These are phyloP conservation scores for Monosporascus sp. DNA, from an alignment of 2,329 filamentous ascomycete species.

Conservation along the genomic window DNA sequence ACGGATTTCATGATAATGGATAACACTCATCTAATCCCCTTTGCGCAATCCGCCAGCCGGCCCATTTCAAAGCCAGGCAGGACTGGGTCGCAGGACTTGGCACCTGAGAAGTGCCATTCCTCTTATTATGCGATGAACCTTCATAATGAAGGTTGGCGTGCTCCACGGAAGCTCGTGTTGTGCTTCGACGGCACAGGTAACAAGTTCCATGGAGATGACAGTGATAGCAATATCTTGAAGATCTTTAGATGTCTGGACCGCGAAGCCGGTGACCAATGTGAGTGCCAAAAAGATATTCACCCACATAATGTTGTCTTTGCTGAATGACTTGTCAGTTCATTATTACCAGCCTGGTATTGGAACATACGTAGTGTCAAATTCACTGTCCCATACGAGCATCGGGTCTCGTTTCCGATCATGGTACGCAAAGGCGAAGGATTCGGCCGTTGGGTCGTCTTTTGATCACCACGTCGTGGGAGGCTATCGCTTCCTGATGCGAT, in stretches of 20 bases:
- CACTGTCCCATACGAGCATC: slow-evolving; percentile 52
- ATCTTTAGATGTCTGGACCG: slow-evolving; percentile 67
- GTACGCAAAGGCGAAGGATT: slow-evolving; percentile 72
- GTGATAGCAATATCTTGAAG: slow-evolving; percentile 63
- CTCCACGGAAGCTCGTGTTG: slow-evolving; percentile 46
- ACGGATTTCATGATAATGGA: slow-evolving; percentile 9
- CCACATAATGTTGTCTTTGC: slow-evolving; percentile 1
- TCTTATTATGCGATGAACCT: slow-evolving; percentile 13
- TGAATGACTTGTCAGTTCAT: slow-evolving; percentile 34
- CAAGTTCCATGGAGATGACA: slow-evolving; percentile 59
- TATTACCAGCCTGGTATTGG: slow-evolving; percentile 69
- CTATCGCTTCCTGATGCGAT: slow-evolving; percentile 74
- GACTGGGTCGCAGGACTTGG: slow-evolving; percentile 8
- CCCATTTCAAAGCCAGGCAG: slow-evolving; percentile 8
- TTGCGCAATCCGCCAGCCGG: slow-evolving; percentile 2
- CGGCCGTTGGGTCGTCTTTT: slow-evolving; percentile 74
- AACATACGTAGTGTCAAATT: slow-evolving; percentile 62
- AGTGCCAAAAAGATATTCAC: slow-evolving; percentile 6
- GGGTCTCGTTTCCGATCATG: slow-evolving; percentile 57
- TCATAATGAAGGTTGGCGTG: slow-evolving; percentile 8
- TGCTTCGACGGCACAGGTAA: slow-evolving; percentile 63
- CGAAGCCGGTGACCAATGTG: slow-evolving; percentile 55
- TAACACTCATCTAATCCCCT: slow-evolving; percentile 16
- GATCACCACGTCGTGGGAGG: slow-evolving; percentile 79
- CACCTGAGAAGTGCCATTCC: slow-evolving; percentile 1